Evolutionary conservation across 2,329 filamentous ascomycete genomes (phyloP), one percentile per base, ranked within the genome.

Genomic region (Penicillium sp.): DNA sequence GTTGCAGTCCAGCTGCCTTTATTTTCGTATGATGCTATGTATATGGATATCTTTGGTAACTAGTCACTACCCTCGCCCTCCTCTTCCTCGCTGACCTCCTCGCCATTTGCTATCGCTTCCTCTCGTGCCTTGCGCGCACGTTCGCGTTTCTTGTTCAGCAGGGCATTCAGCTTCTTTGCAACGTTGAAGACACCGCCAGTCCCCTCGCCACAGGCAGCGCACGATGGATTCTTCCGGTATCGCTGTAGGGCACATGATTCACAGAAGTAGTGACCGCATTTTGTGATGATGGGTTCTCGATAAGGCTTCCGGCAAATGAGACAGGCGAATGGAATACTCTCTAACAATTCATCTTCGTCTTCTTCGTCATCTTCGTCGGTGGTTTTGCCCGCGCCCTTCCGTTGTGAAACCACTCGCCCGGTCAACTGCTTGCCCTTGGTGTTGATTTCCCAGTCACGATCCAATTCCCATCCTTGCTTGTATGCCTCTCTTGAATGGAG

Each of bases 241-340:
- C 91, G 75, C 66, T 88, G 83, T 60, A 97, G 75, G 22, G 93
- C 93, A 69, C 93, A 99, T 1, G 80, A 77, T 69, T 96, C 88
- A 67, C 93, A 99, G 65, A 97, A 97, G 69, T 97, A 97, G 69
- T 99, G 93, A 0, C 89, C 88, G 59, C 93, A 99, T 57, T 89
- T 87, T 11, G 93, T 97, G 19, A 92, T 75, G 11, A 97, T 81
- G 0, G 93, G 92, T 49, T 81, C 79, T 61, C 83, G 86, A 71
- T 95, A 96, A 1, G 83, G 71, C 31, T 83, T 80, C 61, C 85
- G 83, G 76, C 91, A 96, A 54, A 95, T 89, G 56, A 95, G 82
- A 69, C 91, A 96, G 1, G 83, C 88, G 65, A 95, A 95, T 0
- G 91, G 91, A 18, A 95, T 95, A 61, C 84, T 87, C 65, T 91